Base-by-base conservation (phyloP, 2,329 filamentous ascomycete genomes). In the Trichoderma atrobrunneum region DNA sequence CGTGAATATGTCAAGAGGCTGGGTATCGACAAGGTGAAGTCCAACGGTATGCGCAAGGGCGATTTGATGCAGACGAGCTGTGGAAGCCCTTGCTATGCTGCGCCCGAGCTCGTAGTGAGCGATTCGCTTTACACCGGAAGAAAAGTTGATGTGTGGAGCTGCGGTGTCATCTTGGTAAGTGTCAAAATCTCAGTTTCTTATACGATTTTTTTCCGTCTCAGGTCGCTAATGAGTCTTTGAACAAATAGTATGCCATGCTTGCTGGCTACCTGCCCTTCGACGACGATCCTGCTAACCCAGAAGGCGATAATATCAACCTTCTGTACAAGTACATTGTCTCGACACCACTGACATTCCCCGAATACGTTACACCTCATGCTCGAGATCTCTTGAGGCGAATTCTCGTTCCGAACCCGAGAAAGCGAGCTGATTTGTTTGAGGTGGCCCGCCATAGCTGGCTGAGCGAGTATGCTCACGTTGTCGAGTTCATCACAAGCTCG, bases 11-110 rank as follows among this genome's bases (percentile, higher is more conserved):
- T 98, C 74, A 95, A 95, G 84, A 88, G 91, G 66, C 87, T 92
- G 84, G 93, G 93, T n/a, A 85, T 98, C 63, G 95, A 98, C 81
- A 92, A 90, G 77, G 82, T 93, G 51, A 91, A 93, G 77, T 81
- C 89, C 14, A 92, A 93, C 75, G 94, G 94, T 16, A 87, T 90
- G 78, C 89, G 95, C 73, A 90, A 94, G 78, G 96, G 96, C 48
- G 96, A 99, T 84, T 85, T 99, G 78, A 99, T 99, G 96, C 95
- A 98, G 83, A 99, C 96, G 12, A 98, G 96, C 81, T 99, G 96
- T 81, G 96, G 96, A 75, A 98, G 95, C 82, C 96, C 96, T 8
- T 99, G 96, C 80, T 99, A 99, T 82, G 96, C 96, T 63, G 96
- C 96, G 16, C 96, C 96, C 5, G 96, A 99, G 84, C 87, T 99